Evolutionary conservation across 1,139 yeast species (phyloP), one percentile per base, ranked within the genome.

Genomic region (Yamadazyma atmosphaerica): DNA sequence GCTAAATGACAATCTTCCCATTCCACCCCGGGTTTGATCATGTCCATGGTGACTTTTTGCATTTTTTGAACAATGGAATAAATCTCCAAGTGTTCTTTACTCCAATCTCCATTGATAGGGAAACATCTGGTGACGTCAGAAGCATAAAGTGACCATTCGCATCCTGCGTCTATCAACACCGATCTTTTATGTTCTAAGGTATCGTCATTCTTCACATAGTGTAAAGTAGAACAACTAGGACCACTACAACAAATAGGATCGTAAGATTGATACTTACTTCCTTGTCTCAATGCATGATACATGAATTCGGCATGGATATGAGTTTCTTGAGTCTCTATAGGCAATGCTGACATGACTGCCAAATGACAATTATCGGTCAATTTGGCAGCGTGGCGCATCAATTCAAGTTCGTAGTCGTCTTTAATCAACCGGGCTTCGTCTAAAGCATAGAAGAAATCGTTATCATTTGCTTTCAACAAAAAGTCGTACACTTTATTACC

Each of bases 191-290:
- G 76, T 18, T 63, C 72, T 26, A 70, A 60, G 2, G 72, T 73
- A 42, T 83, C 89, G 53, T 89, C 95, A 55, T 92, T 92, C 55
- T 82, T 83, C 13, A 86, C 82, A 58, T 90, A 92, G 61, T 92
- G 98, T 47, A 92, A 74, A 2, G 96, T 88, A 17, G 96, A 88
- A 57, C 96, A 87, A 45, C 83, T 82, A 28, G 95, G 83, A 0
- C 98, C 98, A 9, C 96, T 77, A 55, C 98, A 90, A 61, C 98
- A 90, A 44, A 92, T 88, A 14, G 98, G 98, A 56, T 89, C 97
- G 58, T 92, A 92, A 10, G 96, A 82, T 61, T 83, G 88, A 52
- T 77, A 68, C 62, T 88, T 89, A 17, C 96, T 83, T 3, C 98
- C 98, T 62, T 90, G 97, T 53, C 98, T 82, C 49, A 87, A 76